phyloP scores from a whole-genome alignment of 768 basidiomycete genomes.

The Hemileccinum impolitum region DNA sequence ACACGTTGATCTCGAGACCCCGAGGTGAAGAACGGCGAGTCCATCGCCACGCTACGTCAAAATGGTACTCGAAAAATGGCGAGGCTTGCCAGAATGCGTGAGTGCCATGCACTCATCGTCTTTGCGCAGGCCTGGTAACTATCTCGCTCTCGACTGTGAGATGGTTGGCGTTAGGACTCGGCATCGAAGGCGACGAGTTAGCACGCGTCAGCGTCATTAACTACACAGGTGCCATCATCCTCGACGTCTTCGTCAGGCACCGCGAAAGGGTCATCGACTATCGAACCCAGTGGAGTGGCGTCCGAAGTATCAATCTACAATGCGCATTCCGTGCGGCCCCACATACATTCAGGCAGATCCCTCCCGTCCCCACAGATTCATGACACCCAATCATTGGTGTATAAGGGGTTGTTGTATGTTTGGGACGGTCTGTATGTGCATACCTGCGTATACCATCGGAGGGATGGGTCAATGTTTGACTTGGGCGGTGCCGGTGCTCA shows the following conservation, averaged over 20 bases:
- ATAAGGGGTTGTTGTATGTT: too few relatives aligned
- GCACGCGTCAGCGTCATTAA: constrained; percentile 91
- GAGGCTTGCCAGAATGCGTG: constrained; percentile 43
- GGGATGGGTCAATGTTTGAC: too few relatives aligned
- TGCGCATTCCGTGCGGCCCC: background rate
- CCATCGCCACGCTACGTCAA: constrained; percentile 41
- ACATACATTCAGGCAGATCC: constrained; percentile 45
- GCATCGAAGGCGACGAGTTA: constrained; percentile 77
- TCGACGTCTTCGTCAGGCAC: constrained; percentile 87
- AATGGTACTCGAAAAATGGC: constrained; percentile 51
- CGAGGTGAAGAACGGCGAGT: constrained; percentile 47
- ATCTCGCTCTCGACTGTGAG: constrained; percentile 90
- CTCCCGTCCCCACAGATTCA: constrained; percentile 62
- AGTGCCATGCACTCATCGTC: constrained; percentile 21
- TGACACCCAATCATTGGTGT: constrained; percentile 66
- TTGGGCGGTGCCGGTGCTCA: too few relatives aligned
- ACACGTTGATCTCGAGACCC: constrained; percentile 19
- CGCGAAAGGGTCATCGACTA: constrained; percentile 90
- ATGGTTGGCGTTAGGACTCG: constrained; percentile 99
- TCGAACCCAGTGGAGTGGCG: constrained; percentile 85
- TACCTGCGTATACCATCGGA: too few relatives aligned
- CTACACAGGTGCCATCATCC: constrained; percentile 70
- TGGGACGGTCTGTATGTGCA: too few relatives aligned
- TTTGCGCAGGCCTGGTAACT: constrained; percentile 56
- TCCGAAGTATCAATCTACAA: constrained; percentile 66